Base-by-base conservation (phyloP, 2,329 filamentous ascomycete genomes). In the Aspergillus melleus region DNA sequence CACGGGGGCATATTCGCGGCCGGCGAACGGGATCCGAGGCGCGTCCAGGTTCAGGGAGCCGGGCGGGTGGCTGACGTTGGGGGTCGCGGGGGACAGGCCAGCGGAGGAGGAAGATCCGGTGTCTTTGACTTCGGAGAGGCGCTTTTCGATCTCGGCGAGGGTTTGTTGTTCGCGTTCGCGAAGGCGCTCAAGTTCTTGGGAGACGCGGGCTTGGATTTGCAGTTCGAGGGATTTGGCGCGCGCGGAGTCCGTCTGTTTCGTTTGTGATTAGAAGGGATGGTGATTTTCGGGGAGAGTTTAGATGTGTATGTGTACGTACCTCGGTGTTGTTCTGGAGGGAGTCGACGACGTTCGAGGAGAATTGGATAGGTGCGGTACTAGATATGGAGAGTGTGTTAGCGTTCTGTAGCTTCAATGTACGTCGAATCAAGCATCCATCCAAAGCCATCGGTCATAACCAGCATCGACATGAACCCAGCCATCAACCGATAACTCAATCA, bases 161-260 rank as follows among this genome's bases (percentile, higher is more conserved):
- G 88, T 86, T 53, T 87, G 83, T 65, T 86, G 79, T 74, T 94
- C 89, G 68, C 88, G 81, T 64, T 86, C 83, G 74, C 88, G 88
- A 65, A 96, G 86, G 68, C 88, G 88, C 77, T 89, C 87, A 66
- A 98, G 91, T 80, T 97, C 93, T 70, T 87, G 84, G 70, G 89
- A 87, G 62, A 97, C 91, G 77, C 94, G 93, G 74, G 86, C 81
- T 81, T 97, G 93, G 76, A 96, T 88, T 70, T 94, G 89, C 64
- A 95, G 87, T 80, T 98, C 94, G 76, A 92, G 81, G 72, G 88
- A 83, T 79, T 91, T 91, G 70, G 89, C 85, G 74, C 94, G 92
- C 66, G 92, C 93, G 61, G 88, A 87, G 80, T 98, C 93, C 78
- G 90, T 94, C 94, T 98, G 55, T 54, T 61, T 58, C 57, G 36